Percentiles rank a stretch among this genome's conserved stretches.
Conservation (phyloP, 257 asterid genomes). For the Scutellaria baicalensis region DNA sequence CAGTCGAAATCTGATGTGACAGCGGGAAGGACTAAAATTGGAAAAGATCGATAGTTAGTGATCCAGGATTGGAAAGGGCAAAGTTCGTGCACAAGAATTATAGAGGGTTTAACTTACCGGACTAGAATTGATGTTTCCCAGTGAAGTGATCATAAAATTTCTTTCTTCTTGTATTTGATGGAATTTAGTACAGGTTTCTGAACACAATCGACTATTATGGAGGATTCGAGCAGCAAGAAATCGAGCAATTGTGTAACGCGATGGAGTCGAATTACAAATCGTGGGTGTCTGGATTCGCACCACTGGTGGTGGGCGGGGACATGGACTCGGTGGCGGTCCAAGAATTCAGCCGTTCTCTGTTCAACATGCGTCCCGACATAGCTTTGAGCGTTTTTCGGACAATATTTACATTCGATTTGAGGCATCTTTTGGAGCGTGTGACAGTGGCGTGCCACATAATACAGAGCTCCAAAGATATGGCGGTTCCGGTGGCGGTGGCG, state of each 20-base stretch:
- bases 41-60: too few relatives aligned
- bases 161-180: too few relatives aligned
- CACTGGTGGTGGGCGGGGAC: conserved; percentile 65
- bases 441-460: conserved; percentile 71
- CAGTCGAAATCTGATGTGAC: too few relatives aligned
- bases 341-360: conserved; percentile 67
- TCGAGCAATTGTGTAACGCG: conserved; percentile 23
- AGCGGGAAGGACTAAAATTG: too few relatives aligned
- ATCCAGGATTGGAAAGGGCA: too few relatives aligned
- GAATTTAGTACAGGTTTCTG: too few relatives aligned
- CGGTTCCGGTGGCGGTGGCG: conserved; percentile 62
- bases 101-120: too few relatives aligned
- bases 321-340: conserved; percentile 70
- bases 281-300: conserved; percentile 68
- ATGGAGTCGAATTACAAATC: conserved; percentile 64
- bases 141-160: too few relatives aligned
- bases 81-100: too few relatives aligned
- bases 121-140: too few relatives aligned
- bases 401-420: conserved; percentile 41
- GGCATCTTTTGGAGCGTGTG: conserved; percentile 37
- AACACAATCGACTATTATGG: conserved; percentile 42
- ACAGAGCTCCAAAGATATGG: conserved; percentile 66
- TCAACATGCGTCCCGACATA: conserved; percentile 79
- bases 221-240: conserved; percentile 35
- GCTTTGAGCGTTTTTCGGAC: conserved; percentile 54